phyloP scores from a whole-genome alignment of 202 grass and related monocot genomes.

The Musa balbisiana region DNA sequence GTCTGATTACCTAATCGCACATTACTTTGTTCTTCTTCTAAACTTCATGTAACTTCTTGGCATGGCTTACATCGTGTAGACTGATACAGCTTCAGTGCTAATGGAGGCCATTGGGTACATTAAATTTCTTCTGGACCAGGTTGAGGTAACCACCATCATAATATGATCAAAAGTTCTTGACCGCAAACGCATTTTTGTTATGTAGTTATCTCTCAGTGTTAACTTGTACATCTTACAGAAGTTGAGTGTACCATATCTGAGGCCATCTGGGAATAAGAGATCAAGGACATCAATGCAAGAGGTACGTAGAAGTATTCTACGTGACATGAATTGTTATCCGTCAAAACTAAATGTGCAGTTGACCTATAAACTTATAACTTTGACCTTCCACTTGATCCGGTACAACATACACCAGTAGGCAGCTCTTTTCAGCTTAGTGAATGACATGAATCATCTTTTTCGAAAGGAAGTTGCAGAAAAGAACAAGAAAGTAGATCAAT shows the following conservation, averaged over 20 bases:
- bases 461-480: conserved; percentile 14
- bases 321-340: no score
- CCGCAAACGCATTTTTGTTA: no score
- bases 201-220: not conserved
- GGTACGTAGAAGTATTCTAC: no score
- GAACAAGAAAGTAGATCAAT: not conserved
- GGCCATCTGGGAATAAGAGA: conserved; percentile 39
- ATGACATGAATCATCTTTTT: conserved; percentile 48
- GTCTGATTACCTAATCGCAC: conserved; percentile 22
- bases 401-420: conserved; percentile 11
- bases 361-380: no score
- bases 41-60: not conserved
- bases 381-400: no score
- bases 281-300: no score
- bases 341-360: no score
- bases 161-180: no score
- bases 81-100: conserved; percentile 92
- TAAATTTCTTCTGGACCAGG: conserved; percentile 95
- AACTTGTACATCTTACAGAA: conserved; percentile 37
- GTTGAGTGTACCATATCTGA: conserved; percentile 81
- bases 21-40: no score
- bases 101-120: conserved; percentile 99
- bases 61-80: conserved; percentile 37
- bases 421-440: conserved; percentile 45
- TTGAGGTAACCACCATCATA: conserved; percentile 46